A percentile compares a stretch with the other conserved stretches of the same genome.
Conservation (phyloP, 2,329 filamentous ascomycete genomes). For the Alternaria brassicae region DNA sequence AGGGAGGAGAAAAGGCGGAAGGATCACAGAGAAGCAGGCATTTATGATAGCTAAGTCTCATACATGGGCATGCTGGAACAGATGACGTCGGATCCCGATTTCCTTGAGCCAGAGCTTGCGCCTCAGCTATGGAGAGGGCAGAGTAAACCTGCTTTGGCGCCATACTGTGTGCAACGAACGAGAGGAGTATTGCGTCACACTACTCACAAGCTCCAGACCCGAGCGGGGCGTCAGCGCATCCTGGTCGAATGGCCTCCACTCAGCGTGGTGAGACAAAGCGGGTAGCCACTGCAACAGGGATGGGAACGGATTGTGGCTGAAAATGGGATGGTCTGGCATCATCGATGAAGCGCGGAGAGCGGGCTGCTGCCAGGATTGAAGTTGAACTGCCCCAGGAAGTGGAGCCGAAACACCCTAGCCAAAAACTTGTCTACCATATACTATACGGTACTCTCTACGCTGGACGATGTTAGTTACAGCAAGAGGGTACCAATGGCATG, state of each 20-base stretch:
- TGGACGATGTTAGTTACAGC: neutral
- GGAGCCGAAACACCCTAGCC: conserved; percentile 20
- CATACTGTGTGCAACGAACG: conserved; percentile 37
- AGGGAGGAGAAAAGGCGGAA: conserved; percentile 17
- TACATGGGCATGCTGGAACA: conserved; percentile 24
- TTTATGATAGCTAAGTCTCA: conserved; percentile 41
- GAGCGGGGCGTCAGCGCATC: conserved; percentile 45
- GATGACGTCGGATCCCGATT: conserved; percentile 46
- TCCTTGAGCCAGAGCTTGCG: conserved; percentile 42
- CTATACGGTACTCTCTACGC: neutral
- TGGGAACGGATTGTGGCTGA: conserved; percentile 38
- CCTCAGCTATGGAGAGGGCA: conserved; percentile 35
- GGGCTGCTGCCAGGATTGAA: conserved; percentile 31
- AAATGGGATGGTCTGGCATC: conserved; percentile 36
- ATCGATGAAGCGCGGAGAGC: conserved; percentile 38
- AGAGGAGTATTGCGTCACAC: conserved; percentile 47
- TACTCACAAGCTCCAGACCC: conserved; percentile 26
- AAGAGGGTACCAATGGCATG: neutral
- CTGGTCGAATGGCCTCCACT: conserved; percentile 32
- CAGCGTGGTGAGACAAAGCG: conserved; percentile 37
- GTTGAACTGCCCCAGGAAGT: conserved; percentile 22
- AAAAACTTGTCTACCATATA: neutral
- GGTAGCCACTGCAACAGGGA: conserved; percentile 30
- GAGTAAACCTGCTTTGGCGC: conserved; percentile 50
- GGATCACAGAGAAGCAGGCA: conserved; percentile 21